Conservation (phyloP, 1,284 basidiomycete genomes). For the Microbotryum saponariae region DNA sequence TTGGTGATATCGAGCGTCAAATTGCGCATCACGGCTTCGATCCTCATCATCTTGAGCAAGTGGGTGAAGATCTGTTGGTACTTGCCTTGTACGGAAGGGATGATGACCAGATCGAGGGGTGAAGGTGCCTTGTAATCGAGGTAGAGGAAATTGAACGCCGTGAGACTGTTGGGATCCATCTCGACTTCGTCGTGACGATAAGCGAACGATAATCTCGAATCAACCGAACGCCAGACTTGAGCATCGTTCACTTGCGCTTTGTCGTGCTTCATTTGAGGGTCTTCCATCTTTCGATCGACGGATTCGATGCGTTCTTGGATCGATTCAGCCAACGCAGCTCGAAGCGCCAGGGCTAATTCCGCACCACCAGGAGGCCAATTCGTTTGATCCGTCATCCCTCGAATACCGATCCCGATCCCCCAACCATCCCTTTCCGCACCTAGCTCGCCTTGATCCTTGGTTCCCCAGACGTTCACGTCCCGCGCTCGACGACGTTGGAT, state of each 20-base stretch:
- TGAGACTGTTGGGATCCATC: conserved; percentile 4
- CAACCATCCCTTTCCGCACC: background rate
- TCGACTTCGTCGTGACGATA: background rate
- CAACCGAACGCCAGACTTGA: background rate
- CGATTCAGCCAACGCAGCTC: conserved; percentile 3
- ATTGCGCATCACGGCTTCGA: conserved; percentile 3
- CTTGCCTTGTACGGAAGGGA: conserved; percentile 1
- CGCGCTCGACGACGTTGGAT: background rate
- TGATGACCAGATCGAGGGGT: conserved; percentile 8
- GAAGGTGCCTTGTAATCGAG: conserved; percentile 7
- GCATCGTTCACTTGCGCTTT: background rate
- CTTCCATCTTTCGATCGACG: background rate
- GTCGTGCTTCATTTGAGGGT: background rate
- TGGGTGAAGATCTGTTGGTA: conserved; percentile 7
- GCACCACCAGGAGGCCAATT: conserved; percentile 8
- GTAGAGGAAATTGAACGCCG: conserved; percentile 9
- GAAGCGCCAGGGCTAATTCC: background rate
- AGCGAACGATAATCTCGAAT: conserved; percentile 2
- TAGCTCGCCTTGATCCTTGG: background rate
- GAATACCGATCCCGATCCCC: conserved; percentile 3
- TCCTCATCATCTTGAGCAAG: conserved; percentile 3
- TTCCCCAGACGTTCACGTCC: background rate
- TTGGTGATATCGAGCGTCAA: conserved; percentile 2
- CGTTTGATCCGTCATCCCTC: background rate
- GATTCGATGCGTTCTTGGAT: background rate